phyloP scores from a whole-genome alignment of 768 basidiomycete genomes.

The Sistotremastrum suecicum region DNA sequence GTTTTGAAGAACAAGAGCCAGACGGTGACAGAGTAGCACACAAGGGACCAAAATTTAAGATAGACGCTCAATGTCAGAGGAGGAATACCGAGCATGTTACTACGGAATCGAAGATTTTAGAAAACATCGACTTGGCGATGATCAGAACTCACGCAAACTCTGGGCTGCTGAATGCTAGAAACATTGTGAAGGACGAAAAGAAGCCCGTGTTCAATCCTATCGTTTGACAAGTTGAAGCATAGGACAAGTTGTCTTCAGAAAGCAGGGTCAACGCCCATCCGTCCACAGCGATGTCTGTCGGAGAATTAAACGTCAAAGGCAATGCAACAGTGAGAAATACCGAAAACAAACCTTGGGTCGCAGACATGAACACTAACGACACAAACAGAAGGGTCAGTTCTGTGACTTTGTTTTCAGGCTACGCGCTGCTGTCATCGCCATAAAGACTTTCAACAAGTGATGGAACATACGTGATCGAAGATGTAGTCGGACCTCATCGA shows the following conservation, averaged over 20 bases:
- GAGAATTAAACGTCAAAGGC: background rate
- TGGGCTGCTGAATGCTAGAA: constrained; percentile 90
- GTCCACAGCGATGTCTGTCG: constrained; percentile 88
- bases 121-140: constrained; percentile 13
- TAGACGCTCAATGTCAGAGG: constrained; percentile 63
- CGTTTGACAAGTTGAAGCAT: constrained; percentile 96
- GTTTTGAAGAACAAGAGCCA: constrained; percentile 83
- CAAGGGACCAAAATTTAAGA: constrained; percentile 70
- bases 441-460: background rate
- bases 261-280: constrained; percentile 78
- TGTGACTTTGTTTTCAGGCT: constrained; percentile 73
- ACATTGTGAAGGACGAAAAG: constrained; percentile 93
- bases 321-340: background rate
- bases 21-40: constrained; percentile 73
- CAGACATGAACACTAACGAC: constrained; percentile 83
- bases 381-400: constrained; percentile 79
- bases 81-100: constrained; percentile 65
- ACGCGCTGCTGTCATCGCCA: constrained; percentile 4
- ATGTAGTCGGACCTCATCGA: constrained; percentile 61
- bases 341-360: constrained; percentile 73
- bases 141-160: constrained; percentile 55
- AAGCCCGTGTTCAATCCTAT: constrained; percentile 93
- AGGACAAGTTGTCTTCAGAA: constrained; percentile 87
- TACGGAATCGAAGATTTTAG: constrained; percentile 13
- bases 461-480: constrained; percentile 55